phyloP scores from a whole-genome alignment of 2,329 filamentous ascomycete species.

The Cryphonectria naterciae region DNA sequence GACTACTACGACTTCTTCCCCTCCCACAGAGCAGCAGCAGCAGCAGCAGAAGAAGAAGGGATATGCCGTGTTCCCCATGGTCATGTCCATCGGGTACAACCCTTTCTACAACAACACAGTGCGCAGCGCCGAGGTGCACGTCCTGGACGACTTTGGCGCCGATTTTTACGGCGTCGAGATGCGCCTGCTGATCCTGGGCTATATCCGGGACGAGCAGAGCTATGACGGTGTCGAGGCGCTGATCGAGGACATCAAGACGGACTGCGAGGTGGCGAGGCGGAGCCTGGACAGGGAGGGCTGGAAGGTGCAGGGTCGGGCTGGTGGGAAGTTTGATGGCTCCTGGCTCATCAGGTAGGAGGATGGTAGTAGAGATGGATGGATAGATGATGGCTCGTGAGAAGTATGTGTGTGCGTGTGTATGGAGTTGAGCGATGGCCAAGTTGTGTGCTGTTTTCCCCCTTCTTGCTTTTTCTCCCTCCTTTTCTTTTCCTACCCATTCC shows the following conservation, averaged over 20 bases:
- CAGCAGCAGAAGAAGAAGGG: conserved; percentile 23
- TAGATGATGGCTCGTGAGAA: neutral
- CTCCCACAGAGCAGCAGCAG: conserved; percentile 16
- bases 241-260: conserved; percentile 84
- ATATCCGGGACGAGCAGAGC: conserved; percentile 86
- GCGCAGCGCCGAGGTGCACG: conserved; percentile 86
- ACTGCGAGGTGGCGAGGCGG: conserved; percentile 79
- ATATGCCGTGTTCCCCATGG: conserved; percentile 73
- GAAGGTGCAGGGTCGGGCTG: conserved; percentile 46
- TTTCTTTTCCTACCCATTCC: no score
- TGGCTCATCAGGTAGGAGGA: conserved; percentile 29
- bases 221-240: conserved; percentile 83
- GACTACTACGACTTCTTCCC: no score
- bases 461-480: no score
- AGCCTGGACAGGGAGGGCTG: conserved; percentile 72
- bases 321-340: conserved; percentile 24
- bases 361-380: neutral
- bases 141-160: conserved; percentile 73
- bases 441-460: no score
- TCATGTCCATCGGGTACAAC: conserved; percentile 95
- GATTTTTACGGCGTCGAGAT: conserved; percentile 89
- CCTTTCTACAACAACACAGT: conserved; percentile 94
- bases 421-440: neutral
- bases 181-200: conserved; percentile 80
- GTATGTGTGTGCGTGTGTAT: no score